Base-by-base conservation (phyloP, 805 yeast species). In the Candida ficus region DNA sequence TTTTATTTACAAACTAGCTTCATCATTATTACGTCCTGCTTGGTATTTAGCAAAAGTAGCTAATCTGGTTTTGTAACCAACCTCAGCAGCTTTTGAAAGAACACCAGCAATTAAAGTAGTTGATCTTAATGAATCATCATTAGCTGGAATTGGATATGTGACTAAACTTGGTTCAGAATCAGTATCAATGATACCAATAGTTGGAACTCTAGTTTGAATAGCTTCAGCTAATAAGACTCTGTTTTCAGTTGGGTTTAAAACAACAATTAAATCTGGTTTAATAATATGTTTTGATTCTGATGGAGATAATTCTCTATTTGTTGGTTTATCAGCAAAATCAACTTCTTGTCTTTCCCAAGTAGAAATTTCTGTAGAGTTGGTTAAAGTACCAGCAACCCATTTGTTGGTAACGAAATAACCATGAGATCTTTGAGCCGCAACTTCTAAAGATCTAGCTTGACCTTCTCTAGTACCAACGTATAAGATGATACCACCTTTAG, bases 301-400 rank as follows among this genome's bases (percentile, higher is more conserved):
- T 16, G 70, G 67, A 21, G 70, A 61, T 32, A 84, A 67, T 39
- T 63, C 67, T 48, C 89, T 73, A 20, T 71, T 72, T 4, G 95
- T 83, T 27, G 82, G 76, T 20, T 63, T 54, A 57, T 89, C 91
- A 17, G 64, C 73, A 77, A 83, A 73, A 61, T 88, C 88, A 36
- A 90, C 78, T 66, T 87, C 95, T 43, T 74, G 76, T 54, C 84
- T 76, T 32, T 77, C 79, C 75, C 80, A 77, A 29, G 67, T 65
- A 9, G 76, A 66, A 18, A 83, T 79, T 57, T 78, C 84, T 23
- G 80, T 69, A 41, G 87, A 78, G 64, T 93, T 93, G 33, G 98
- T 88, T 50, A 93, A 71, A 19, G 95, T 84, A 49, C 99, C 99
- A 2, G 97, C 96, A 44, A 86, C 76, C 99, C 99, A 93, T 57